Evolutionary conservation across 164 flowering plant species (phyloP).

Genomic region (Aristolochia fimbriata): DNA sequence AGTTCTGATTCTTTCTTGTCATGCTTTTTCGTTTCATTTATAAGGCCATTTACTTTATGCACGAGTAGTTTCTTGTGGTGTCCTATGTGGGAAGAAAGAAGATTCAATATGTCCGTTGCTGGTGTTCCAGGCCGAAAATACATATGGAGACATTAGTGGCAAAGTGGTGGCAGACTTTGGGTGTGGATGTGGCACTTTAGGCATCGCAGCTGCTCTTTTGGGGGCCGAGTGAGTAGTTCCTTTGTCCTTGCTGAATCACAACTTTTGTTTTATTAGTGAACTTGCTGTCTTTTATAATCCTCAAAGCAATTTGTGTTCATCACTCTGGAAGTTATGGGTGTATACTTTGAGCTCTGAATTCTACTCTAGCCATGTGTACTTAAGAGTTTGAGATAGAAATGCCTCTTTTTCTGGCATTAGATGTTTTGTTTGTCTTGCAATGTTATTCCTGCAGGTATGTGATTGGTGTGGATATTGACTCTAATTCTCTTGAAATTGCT

Average conservation of each 20-base stretch:
- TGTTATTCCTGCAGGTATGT: constrained; percentile 42
- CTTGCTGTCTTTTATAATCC: neutral
- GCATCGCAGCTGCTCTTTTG: constrained; percentile 77
- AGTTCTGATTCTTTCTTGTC: too few species aligned
- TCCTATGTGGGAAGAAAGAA: too few species aligned
- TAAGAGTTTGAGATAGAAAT: neutral
- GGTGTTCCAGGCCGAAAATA: constrained; percentile 66
- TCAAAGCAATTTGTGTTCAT: neutral
- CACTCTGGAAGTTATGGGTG: neutral
- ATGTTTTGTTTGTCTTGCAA: neutral
- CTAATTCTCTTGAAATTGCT: constrained; percentile 70
- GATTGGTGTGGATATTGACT: constrained; percentile 73
- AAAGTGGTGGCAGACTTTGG: constrained; percentile 96
- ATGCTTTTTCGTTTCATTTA: too few species aligned
- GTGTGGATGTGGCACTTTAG: constrained; percentile 95
- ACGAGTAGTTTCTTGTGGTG: too few species aligned
- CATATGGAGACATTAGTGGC: constrained; percentile 68
- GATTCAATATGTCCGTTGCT: neutral
- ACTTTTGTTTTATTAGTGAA: neutral
- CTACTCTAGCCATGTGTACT: too few species aligned
- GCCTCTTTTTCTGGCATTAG: neutral
- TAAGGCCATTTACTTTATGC: too few species aligned
- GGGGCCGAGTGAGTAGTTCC: constrained; percentile 66
- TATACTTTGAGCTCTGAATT: neutral
- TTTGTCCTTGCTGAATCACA: too few species aligned